A percentile compares a stretch with the other conserved stretches of the same genome.
phyloP scores from a whole-genome alignment of 495 filamentous ascomycete species.

The Aspergillus panamensis region DNA sequence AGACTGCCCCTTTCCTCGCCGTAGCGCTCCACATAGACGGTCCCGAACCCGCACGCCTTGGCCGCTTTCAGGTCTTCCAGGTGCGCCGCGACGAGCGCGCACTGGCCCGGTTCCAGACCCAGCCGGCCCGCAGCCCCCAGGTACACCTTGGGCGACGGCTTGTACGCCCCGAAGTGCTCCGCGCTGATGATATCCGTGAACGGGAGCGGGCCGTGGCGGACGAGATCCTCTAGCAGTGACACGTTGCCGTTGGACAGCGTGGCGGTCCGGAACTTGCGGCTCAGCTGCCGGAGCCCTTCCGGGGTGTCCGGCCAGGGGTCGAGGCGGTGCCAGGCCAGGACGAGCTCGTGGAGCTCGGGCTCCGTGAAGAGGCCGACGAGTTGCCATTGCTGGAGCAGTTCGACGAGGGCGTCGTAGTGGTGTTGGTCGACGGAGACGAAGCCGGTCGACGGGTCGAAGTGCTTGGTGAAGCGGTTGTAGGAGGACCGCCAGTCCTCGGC shows the following conservation, averaged over 20 bases:
- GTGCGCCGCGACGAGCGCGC: constrained; percentile 79
- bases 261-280: constrained; percentile 51
- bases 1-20: constrained; percentile 59
- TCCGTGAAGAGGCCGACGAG: constrained; percentile 57
- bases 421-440: constrained; percentile 66
- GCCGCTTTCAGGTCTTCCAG: constrained; percentile 65
- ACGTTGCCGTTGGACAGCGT: constrained; percentile 76
- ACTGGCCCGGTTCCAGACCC: constrained; percentile 54
- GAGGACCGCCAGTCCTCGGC: constrained; percentile 64
- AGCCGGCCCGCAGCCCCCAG: constrained; percentile 59
- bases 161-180: constrained; percentile 74
- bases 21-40: constrained; percentile 70
- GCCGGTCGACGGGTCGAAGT: constrained; percentile 37
- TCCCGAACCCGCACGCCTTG: constrained; percentile 58
- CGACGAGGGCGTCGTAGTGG: constrained; percentile 57
- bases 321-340: constrained; percentile 66
- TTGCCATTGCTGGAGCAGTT: constrained; percentile 51
- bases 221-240: constrained; percentile 61
- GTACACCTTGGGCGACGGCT: constrained; percentile 67
- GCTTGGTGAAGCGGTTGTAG: constrained; percentile 59
- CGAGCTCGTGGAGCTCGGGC: constrained; percentile 54
- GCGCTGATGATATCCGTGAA: constrained; percentile 61
- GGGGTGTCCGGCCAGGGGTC: constrained; percentile 65
- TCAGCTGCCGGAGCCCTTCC: constrained; percentile 53
- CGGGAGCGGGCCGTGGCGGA: constrained; percentile 51